Evolutionary conservation across 768 basidiomycete genomes (phyloP), one percentile per base, ranked within the genome.

Genomic region (Macrolepiota fuliginosa): DNA sequence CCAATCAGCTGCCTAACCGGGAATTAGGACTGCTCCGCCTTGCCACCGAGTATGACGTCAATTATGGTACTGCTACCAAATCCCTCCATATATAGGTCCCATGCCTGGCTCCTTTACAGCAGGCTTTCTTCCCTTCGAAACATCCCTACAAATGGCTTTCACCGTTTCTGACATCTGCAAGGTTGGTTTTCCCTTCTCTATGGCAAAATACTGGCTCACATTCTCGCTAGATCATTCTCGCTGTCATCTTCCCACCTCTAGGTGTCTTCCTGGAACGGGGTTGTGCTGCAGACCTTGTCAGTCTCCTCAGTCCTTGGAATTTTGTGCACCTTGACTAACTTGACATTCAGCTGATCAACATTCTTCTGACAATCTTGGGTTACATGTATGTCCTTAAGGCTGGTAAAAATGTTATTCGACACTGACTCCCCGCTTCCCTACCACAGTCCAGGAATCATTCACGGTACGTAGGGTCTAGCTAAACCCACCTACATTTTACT

Each of bases 211-310:
- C 24, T 42, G 49, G 35, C 58, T 65, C 74, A 54, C 50, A 11
- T 32, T 62, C 27, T 40, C 63, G 56, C 24, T 50, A 89, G 85
- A 76, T 78, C 64, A 65, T 82, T 62, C 67, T 86, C 58, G 91
- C 91, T 62, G 79, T 93, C 74, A 66, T 92, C 71, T 67, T 93
- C 13, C 92, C 93, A 10, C 94, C 94, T 62, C 70, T 96, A 2
- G 93, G 89, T 59, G 94, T 96, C 25, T 94, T 94, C 77, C 76
- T 96, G 25, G 93, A 96, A 77, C 83, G 91, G 56, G 94, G 94
- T 25, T 95, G 92, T 71, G 77, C 79, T 37, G 85, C 83, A 22
- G 92, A 95, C 72, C 74, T 96, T 47, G 86, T 90, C 68, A 55
- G 87, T 82, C 29, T 36, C 29, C 13, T 15, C 17, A 24, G 19